Evolutionary conservation across 1,284 basidiomycete species (phyloP).

Genomic region (Kwoniella shivajii): DNA sequence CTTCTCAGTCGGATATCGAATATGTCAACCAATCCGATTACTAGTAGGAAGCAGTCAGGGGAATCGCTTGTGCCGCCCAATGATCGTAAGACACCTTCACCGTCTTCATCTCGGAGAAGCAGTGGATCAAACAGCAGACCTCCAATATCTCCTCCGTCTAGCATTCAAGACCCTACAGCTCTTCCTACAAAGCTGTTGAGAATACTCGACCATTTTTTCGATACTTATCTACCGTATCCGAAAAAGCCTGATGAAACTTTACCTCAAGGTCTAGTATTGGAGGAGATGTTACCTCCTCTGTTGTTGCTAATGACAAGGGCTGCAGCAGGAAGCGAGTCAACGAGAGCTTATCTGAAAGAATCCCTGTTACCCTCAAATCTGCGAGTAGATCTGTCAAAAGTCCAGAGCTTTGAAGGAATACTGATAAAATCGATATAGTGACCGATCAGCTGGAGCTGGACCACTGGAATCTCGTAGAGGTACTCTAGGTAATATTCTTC

Average conservation of each 20-base stretch:
- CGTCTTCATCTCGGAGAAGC: conserved; percentile 9
- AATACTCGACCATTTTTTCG: conserved; percentile 35
- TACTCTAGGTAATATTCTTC: conserved; percentile 73
- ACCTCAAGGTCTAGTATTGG: conserved; percentile 58
- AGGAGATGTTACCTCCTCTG: conserved; percentile 75
- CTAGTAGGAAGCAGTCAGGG: conserved; percentile 7
- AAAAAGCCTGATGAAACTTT: conserved; percentile 25
- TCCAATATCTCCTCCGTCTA: not conserved
- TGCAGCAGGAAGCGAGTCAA: conserved; percentile 64
- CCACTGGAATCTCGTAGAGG: conserved; percentile 72
- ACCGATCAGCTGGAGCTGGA: conserved; percentile 62
- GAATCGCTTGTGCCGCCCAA: conserved; percentile 10
- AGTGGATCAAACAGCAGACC: conserved; percentile 7
- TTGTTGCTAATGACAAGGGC: conserved; percentile 71
- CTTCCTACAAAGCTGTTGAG: conserved; percentile 30
- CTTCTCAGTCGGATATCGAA: conserved; percentile 27
- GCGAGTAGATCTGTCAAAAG: conserved; percentile 38
- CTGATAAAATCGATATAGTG: conserved; percentile 51
- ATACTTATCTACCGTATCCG: conserved; percentile 29
- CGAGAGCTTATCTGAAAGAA: conserved; percentile 62
- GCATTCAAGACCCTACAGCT: conserved; percentile 20
- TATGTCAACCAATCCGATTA: conserved; percentile 15
- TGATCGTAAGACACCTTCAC: conserved; percentile 10
- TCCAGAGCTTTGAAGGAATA: not conserved
- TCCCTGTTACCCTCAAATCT: conserved; percentile 72